Conservation (phyloP, 2,329 filamentous ascomycete species). For the Fusarium camptoceras region DNA sequence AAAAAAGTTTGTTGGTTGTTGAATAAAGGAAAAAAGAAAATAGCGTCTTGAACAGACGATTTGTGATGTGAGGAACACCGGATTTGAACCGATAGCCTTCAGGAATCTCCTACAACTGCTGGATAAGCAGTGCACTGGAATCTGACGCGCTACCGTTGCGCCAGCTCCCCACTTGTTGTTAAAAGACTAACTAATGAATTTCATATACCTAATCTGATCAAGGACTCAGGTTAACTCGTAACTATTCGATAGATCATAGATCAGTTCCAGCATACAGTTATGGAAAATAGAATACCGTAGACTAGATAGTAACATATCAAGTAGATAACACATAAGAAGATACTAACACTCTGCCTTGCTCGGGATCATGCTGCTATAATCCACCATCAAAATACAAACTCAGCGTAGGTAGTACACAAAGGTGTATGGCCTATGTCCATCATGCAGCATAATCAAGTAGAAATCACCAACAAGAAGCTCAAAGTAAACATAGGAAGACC, state of each 20-base stretch:
- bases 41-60: no score
- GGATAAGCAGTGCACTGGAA: conserved; percentile 12
- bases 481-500: background rate
- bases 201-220: background rate
- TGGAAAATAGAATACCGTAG: background rate
- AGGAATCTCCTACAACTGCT: conserved; percentile 13
- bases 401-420: background rate
- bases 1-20: background rate
- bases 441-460: background rate
- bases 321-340: background rate
- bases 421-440: background rate
- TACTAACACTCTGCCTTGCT: background rate
- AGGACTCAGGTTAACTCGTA: background rate
- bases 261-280: background rate
- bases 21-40: background rate
- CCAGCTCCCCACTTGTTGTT: conserved; percentile 25
- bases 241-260: background rate
- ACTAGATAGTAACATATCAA: background rate
- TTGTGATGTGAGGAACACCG: conserved; percentile 22
- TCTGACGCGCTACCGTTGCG: conserved; percentile 21
- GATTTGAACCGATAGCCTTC: conserved; percentile 35
- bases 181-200: rapidly evolving
- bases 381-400: background rate
- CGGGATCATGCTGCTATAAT: background rate
- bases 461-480: background rate